Evolutionary conservation across 2,329 filamentous ascomycete species (phyloP).

Genomic region (Trichoderma sp.): DNA sequence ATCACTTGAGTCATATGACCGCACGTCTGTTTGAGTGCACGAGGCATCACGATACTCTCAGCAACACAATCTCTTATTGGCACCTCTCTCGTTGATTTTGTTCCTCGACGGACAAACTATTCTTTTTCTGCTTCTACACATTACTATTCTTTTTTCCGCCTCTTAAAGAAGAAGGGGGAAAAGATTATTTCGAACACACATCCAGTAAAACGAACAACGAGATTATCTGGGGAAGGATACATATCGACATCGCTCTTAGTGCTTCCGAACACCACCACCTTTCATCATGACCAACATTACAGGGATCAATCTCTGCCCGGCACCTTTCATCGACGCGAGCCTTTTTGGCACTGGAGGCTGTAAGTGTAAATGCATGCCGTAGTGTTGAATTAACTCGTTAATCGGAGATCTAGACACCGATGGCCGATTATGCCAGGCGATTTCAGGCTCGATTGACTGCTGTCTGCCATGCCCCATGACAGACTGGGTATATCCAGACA

Average conservation of each 20-base stretch:
- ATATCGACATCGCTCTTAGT: not conserved
- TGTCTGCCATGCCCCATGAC: constrained; percentile 90
- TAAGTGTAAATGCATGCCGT: constrained; percentile 45
- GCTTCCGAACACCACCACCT: not conserved
- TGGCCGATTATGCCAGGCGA: constrained; percentile 57
- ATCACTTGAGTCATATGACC: constrained; percentile 21
- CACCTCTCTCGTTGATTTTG: constrained; percentile 13
- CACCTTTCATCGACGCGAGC: constrained; percentile 69
- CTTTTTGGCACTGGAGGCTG: constrained; percentile 69
- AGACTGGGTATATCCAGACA: constrained; percentile 71
- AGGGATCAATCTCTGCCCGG: constrained; percentile 60
- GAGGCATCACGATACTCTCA: not conserved
- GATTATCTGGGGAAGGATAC: not conserved
- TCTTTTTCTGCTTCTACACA: not conserved
- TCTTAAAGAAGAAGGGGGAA: not conserved
- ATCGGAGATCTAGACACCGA: constrained; percentile 54
- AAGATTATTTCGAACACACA: not conserved
- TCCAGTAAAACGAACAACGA: not conserved
- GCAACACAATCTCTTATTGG: not conserved
- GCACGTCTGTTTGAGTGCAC: constrained; percentile 3
- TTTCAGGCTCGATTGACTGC: constrained; percentile 62
- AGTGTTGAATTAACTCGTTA: not conserved
- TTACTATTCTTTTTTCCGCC: not conserved
- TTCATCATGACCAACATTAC: constrained; percentile 39
- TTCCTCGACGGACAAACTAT: not conserved